Evolutionary conservation across 2,329 filamentous ascomycete species (phyloP).

Genomic region (Penicillium sp.): DNA sequence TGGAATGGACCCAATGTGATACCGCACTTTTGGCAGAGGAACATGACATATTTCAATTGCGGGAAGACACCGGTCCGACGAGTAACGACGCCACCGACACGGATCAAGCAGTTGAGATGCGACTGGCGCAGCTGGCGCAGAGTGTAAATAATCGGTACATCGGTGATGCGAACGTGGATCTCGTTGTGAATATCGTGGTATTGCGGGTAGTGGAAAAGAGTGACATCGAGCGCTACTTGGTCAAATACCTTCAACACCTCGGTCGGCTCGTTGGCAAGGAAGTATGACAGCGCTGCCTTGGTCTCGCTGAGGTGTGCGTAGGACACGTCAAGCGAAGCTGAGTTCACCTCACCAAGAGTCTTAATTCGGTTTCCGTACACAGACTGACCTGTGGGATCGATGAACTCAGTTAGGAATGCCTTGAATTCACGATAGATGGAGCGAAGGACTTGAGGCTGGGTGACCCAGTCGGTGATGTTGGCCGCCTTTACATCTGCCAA

Average conservation of each 20-base stretch:
- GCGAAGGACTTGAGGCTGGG: conserved; percentile 80
- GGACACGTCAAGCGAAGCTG: conserved; percentile 91
- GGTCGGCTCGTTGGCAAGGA: conserved; percentile 90
- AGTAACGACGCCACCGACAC: conserved; percentile 92
- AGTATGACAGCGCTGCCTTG: conserved; percentile 92
- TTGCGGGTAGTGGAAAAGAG: conserved; percentile 91
- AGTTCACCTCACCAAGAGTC: conserved; percentile 94
- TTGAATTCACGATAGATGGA: conserved; percentile 97
- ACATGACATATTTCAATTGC: conserved; percentile 97
- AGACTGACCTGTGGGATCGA: conserved; percentile 79
- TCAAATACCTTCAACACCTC: conserved; percentile 96
- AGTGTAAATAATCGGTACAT: conserved; percentile 91
- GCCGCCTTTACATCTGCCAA: conserved; percentile 89
- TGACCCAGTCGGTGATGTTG: conserved; percentile 92
- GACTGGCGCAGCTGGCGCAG: conserved; percentile 91
- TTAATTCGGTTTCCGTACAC: conserved; percentile 93
- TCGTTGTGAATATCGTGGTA: conserved; percentile 97
- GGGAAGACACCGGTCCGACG: conserved; percentile 93
- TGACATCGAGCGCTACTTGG: conserved; percentile 92
- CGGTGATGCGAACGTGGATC: conserved; percentile 94
- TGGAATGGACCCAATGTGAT: conserved; percentile 92
- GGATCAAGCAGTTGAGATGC: conserved; percentile 91
- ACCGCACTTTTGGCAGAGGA: conserved; percentile 91
- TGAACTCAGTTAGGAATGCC: conserved; percentile 93
- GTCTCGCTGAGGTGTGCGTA: conserved; percentile 87